These are phyloP conservation scores for Fusarium globosum DNA, from an alignment of 2,329 filamentous ascomycete genomes.

Conservation along the genomic window DNA sequence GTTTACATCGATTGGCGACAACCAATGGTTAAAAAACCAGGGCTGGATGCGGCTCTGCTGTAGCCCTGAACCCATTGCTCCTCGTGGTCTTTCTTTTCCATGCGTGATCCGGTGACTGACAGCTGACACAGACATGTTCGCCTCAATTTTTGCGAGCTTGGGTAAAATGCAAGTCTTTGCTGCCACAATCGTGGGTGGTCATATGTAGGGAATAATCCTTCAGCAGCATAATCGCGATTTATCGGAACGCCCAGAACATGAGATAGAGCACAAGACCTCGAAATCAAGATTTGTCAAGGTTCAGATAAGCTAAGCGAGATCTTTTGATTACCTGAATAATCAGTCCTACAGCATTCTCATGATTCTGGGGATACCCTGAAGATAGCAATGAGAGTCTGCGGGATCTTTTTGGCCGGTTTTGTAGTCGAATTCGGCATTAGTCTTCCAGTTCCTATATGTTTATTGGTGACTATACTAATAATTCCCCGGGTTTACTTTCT, in stretches of 20 bases:
- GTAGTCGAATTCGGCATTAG: background rate
- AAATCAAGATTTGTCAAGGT: background rate
- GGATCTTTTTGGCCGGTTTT: background rate
- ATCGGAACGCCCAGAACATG: too few relatives aligned
- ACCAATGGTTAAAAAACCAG: background rate
- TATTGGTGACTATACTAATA: background rate
- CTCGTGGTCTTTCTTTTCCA: background rate
- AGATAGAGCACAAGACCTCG: background rate
- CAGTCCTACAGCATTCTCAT: background rate
- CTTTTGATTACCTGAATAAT: background rate
- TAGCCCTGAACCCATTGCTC: background rate
- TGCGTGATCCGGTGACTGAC: background rate
- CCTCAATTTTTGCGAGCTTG: background rate
- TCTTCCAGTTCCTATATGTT: background rate
- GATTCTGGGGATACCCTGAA: background rate
- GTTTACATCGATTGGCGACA: background rate
- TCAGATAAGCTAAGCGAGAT: background rate
- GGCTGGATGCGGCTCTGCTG: background rate
- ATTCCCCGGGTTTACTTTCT: background rate
- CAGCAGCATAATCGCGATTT: background rate
- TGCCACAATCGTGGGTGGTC: background rate
- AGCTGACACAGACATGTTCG: background rate
- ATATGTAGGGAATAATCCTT: background rate
- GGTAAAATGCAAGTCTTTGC: background rate
- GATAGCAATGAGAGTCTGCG: background rate